Evolutionary conservation across 306 rosid genomes (phyloP).

Genomic region (Cucurbita pepo): DNA sequence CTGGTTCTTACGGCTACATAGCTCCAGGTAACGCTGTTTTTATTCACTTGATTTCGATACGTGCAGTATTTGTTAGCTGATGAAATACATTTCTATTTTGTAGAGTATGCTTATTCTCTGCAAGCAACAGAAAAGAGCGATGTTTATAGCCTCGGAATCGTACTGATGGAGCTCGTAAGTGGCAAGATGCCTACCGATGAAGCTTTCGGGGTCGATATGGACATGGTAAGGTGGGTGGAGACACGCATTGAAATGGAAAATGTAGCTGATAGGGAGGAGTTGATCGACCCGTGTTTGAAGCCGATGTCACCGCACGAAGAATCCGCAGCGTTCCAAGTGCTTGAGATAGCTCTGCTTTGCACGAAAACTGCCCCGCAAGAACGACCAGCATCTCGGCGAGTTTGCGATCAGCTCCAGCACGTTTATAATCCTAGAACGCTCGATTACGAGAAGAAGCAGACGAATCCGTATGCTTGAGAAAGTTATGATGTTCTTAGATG

Average conservation of each 20-base stretch:
- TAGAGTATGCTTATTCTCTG: slow-evolving; percentile 79
- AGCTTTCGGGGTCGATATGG: slow-evolving; percentile 56
- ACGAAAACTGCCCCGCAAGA: slow-evolving; percentile 59
- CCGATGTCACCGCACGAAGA: slow-evolving; percentile 46
- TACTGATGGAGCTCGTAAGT: slow-evolving; percentile 79
- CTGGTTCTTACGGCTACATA: slow-evolving; percentile 83
- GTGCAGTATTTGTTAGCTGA: background rate
- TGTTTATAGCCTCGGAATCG: slow-evolving; percentile 89
- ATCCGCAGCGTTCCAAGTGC: slow-evolving; percentile 57
- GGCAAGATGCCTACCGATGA: slow-evolving; percentile 77
- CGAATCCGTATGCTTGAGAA: slow-evolving; percentile 3
- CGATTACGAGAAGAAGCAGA: slow-evolving; percentile 29
- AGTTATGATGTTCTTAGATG: too few species aligned
- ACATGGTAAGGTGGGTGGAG: slow-evolving; percentile 97
- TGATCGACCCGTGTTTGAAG: slow-evolving; percentile 51
- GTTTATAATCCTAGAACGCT: slow-evolving; percentile 30
- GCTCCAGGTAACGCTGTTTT: slow-evolving; percentile 57
- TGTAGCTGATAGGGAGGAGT: slow-evolving; percentile 18
- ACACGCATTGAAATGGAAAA: slow-evolving; percentile 32
- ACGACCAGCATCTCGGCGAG: slow-evolving; percentile 71
- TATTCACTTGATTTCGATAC: background rate
- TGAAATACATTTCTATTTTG: background rate
- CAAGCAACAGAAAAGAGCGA: slow-evolving; percentile 83
- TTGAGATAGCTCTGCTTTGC: slow-evolving; percentile 82
- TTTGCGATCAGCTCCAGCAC: slow-evolving; percentile 55